Base-by-base conservation (phyloP, 106 monocot genomes). In the Ottelia alismoides region DNA sequence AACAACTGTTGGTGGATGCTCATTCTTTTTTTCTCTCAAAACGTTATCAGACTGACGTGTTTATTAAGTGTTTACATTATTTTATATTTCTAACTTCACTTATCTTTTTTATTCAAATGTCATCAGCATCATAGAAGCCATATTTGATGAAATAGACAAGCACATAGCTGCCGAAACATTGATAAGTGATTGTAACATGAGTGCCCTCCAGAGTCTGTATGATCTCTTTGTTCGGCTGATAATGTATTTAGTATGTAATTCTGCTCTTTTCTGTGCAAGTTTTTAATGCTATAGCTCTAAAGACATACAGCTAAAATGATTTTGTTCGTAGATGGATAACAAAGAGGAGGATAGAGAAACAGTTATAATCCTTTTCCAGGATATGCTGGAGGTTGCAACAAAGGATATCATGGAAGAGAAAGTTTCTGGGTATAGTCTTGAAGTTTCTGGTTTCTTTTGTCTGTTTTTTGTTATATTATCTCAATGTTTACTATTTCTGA, bases 381-480 rank as follows among this genome's bases (percentile, higher is more conserved):
- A 84, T 61, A 94, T 94, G 94, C 66, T 88, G 11, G 94, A 94
- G 66, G 81, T 94, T 63, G 78, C 80, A 25, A 84, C 80, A 21
- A 83, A 64, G 30, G 94, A 94, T 31, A 84, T 94, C 53, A 67
- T 88, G 78, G 88, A 78, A 22, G 91, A 82, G 29, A 49, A 76
- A 54, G 45, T 70, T 45, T 60, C 58, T 62, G 74, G 73, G 91
- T 76, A n/a, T 11, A 22, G 6, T 43, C 6, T 16, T 7, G 16
- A 43, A 6, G 6, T 43, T 43, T 7, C 16, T 16, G 16, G 40
- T 16, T 43, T 43, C 40, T 43, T 43, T 43, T n/a, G n/a, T n/a
- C n/a, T n/a, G n/a, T n/a, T n/a, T n/a, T n/a, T 43, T 7, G 40
- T 43, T 6, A 6, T 43, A 43, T 43, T 43, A 43, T 43, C 16